A percentile compares a stretch with the other conserved stretches of the same genome.
Evolutionary conservation across 164 flowering plant species (phyloP).

Genomic region (Santalum album): DNA sequence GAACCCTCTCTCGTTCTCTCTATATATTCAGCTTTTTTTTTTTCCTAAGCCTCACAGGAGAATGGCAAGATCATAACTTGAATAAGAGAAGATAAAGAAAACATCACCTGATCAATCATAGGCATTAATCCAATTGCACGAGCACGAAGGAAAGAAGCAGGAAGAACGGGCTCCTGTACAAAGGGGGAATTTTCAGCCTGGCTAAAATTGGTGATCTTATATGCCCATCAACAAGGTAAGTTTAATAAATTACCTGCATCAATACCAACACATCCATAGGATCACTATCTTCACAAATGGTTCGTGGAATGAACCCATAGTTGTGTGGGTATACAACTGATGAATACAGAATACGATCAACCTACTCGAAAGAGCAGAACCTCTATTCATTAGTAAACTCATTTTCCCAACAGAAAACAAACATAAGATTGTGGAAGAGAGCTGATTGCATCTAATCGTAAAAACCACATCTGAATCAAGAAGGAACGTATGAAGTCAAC

Average conservation of each 20-base stretch:
- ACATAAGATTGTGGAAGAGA: too few species aligned
- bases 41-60: too few species aligned
- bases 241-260: constrained; percentile 64
- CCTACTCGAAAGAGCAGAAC: constrained; percentile 23
- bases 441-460: not conserved
- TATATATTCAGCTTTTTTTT: too few species aligned
- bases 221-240: not conserved
- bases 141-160: constrained; percentile 82
- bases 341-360: constrained; percentile 87
- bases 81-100: not conserved
- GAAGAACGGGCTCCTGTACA: constrained; percentile 67
- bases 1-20: too few species aligned
- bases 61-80: too few species aligned
- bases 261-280: constrained; percentile 87
- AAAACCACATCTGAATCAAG: not conserved
- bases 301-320: constrained; percentile 87
- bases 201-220: too few species aligned
- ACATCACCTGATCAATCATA: constrained; percentile 79
- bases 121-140: constrained; percentile 93
- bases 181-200: not conserved
- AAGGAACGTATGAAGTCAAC: constrained; percentile 1
- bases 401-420: too few species aligned
- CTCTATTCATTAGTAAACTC: too few species aligned
- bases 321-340: constrained; percentile 94
- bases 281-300: constrained; percentile 85